Evolutionary conservation across 192 early-diverging fungal species (phyloP).

Genomic region (Backusella luteola): DNA sequence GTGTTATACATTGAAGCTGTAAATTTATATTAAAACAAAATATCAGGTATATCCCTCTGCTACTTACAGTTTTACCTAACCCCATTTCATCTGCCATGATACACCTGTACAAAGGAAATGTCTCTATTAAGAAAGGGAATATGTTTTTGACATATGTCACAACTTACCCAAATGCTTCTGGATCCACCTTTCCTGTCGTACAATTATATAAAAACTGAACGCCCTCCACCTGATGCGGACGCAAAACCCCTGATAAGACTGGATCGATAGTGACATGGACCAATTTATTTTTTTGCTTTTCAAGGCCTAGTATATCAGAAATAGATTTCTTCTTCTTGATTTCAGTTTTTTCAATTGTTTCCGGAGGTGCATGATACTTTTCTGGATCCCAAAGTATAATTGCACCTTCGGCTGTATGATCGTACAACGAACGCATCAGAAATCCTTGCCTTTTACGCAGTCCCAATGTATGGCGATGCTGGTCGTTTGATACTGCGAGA

Average conservation of each 20-base stretch:
- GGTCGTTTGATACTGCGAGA: background rate
- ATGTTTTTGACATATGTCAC: slow-evolving; percentile 83
- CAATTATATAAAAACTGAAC: slow-evolving; percentile 95
- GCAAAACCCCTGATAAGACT: slow-evolving; percentile 73
- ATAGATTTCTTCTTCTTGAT: slow-evolving; percentile 46
- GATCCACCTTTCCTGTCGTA: slow-evolving; percentile 72
- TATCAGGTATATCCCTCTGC: background rate
- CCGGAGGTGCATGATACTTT: background rate
- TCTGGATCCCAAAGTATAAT: slow-evolving; percentile 83
- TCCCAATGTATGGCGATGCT: slow-evolving; percentile 43
- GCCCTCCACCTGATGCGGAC: slow-evolving; percentile 97
- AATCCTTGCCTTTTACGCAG: slow-evolving; percentile 49
- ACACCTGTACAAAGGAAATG: slow-evolving; percentile 38
- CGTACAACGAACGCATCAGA: slow-evolving; percentile 68
- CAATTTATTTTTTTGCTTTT: slow-evolving; percentile 43
- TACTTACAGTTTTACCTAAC: slow-evolving; percentile 76
- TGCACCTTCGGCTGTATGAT: slow-evolving; percentile 82
- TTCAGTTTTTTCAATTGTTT: background rate
- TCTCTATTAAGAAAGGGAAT: background rate
- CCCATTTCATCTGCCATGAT: slow-evolving; percentile 99
- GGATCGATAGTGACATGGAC: slow-evolving; percentile 89
- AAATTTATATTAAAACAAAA: background rate
- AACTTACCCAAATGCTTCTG: slow-evolving; percentile 87
- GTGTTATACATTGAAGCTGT: slow-evolving; percentile 84
- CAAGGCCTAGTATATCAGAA: slow-evolving; percentile 52